Evolutionary conservation across 2,329 filamentous ascomycete genomes (phyloP), one percentile per base, ranked within the genome.

Genomic region (Pseudogymnoascus sp.): DNA sequence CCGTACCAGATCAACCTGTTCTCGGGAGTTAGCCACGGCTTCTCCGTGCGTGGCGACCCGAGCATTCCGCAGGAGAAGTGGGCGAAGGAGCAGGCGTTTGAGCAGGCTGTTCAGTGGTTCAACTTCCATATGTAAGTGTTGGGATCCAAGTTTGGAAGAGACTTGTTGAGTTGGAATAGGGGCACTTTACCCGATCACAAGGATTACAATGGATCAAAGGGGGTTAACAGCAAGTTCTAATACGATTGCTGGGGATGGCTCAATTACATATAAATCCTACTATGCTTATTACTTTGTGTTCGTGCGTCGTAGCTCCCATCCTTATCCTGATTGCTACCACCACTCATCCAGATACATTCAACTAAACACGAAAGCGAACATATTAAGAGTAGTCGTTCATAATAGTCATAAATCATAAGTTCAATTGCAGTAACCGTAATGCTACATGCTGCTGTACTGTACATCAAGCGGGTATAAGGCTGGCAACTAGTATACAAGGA

Each of bases 81-180:
- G 69, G 87, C 89, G 38, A 93, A 91, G 82, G 89, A 96, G 77
- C 85, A 88, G 76, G 90, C 91, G 4, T 95, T 95, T 73, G 71
- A 81, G 67, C 91, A 95, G 79, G 90, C 90, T 37, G 80, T 92
- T 61, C 74, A 79, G 61, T 96, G 91, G 91, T 92, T 96, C 68
- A 82, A 89, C 68, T 79, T 86, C 74, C 79, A 82, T 73, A 16
- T 60, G 59, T 60, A 60, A 42, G 59, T 56, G 25, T 9, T 36
- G 28, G 49, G 49, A 31, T 56, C 49, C 28, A 56, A 56, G 28
- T 56, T 56, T 56, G 28, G 16, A 21, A 56, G 49, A 34, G 49
- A 56, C 49, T 56, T 56, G 49, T 56, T 56, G 49, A 34, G 49
- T 34, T 34, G 49, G 28, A 21, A 34, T 56, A 56, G 49, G 28